Evolutionary conservation across 495 filamentous ascomycete genomes (phyloP).

Genomic region (Rusavskia elegans): DNA sequence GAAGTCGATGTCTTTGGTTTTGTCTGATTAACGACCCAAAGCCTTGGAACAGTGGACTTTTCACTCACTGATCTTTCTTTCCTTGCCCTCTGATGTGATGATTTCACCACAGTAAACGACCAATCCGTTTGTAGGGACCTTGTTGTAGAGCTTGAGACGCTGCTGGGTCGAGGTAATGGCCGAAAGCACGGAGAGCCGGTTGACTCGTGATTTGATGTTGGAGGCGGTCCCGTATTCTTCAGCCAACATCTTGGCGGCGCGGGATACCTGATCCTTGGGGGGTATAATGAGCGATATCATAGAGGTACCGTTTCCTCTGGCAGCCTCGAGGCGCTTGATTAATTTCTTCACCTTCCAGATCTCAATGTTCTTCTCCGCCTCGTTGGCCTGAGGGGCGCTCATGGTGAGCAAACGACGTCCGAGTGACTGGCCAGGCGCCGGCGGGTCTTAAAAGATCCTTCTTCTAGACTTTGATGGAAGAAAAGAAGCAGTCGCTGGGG

Average conservation of each 20-base stretch:
- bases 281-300: conserved; percentile 99
- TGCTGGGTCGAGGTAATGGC: conserved; percentile 99
- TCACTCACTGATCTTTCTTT: conserved; percentile 74
- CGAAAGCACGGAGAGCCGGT: conserved; percentile 89
- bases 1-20: conserved; percentile 54
- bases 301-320: conserved; percentile 86
- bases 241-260: conserved; percentile 97
- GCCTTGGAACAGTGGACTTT: neutral
- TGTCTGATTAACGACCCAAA: neutral
- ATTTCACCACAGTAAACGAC: conserved; percentile 99
- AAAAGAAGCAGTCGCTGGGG: too few relatives aligned
- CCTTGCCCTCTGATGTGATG: conserved; percentile 94
- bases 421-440: neutral
- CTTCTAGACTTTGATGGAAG: too few relatives aligned
- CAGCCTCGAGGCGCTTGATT: conserved; percentile 87
- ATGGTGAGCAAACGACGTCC: conserved; percentile 42
- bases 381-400: conserved; percentile 76
- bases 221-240: conserved; percentile 99
- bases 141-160: conserved; percentile 95
- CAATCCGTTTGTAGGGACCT: conserved; percentile 91
- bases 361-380: conserved; percentile 92
- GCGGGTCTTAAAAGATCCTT: neutral
- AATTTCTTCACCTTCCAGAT: conserved; percentile 92
- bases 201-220: conserved; percentile 98
- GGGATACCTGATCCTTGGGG: conserved; percentile 93